Evolutionary conservation across 306 rosid genomes (phyloP).

Genomic region (Albizia julibrissin): DNA sequence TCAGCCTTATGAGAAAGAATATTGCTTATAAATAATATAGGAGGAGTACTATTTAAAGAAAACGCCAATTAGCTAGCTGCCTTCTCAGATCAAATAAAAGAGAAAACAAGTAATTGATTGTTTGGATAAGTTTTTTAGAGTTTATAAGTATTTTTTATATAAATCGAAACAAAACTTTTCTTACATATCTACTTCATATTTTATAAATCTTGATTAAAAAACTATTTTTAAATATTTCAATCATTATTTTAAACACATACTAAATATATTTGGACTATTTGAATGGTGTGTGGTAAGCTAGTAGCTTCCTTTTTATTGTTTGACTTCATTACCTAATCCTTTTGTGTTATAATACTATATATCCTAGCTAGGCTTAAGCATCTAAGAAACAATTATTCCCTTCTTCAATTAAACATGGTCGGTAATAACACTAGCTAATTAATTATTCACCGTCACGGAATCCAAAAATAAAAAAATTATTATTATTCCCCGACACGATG

Average conservation of each 20-base stretch:
- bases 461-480: background rate
- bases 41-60: no score
- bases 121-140: no score
- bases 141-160: no score
- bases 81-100: background rate
- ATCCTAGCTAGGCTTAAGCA: background rate
- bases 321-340: background rate
- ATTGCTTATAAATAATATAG: no score
- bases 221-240: no score
- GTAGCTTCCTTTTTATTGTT: background rate
- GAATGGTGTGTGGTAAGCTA: background rate
- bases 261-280: no score
- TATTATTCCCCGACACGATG: background rate
- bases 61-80: background rate
- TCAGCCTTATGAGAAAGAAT: no score
- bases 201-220: no score
- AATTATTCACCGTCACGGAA: conserved; percentile 30
- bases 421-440: conserved; percentile 15
- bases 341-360: background rate
- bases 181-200: no score
- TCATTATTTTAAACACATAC: no score
- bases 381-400: background rate
- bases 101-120: no score
- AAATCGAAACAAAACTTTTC: no score
- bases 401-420: background rate